Base-by-base conservation (phyloP, 2,329 filamentous ascomycete genomes). In the Bisporella sp. region DNA sequence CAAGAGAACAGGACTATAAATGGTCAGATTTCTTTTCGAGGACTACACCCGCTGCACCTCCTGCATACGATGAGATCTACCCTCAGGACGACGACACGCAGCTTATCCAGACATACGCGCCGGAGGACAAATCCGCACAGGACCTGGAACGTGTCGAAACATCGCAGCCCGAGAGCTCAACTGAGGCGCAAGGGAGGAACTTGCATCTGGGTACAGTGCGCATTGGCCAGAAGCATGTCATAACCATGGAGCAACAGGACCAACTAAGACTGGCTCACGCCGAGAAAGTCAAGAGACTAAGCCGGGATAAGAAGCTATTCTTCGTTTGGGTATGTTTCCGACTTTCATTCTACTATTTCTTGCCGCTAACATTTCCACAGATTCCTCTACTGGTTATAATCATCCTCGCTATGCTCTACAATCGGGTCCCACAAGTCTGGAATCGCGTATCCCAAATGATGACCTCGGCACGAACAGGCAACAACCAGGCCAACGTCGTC, bases 41-140 rank as follows among this genome's bases (percentile, higher is more conserved):
- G 37, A 71, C 68, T 21, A 70, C 69, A 39, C 68, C 78, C 7
- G 71, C 74, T 4, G 73, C 78, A 32, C 87, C 87, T 6, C 88
- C 88, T 7, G 79, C 88, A 0, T 93, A 93, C 57, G 83, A 90
- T 48, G 88, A 91, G 45, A 79, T 93, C 31, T 93, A 82, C 64
- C 87, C 86, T 1, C 67, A 72, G 48, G 60, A 59, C 33, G 71
- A 74, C 42, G 55, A 21, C 21, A 21, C 21, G 21, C 21, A 21
- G 21, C 21, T 21, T 21, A 21, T 21, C 21, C 21, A 21, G 3
- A 21, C 21, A 21, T 21, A 21, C 21, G 21, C 78, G 50, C 78
- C 79, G 4, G 80, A 84, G 58, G 67, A 69, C 37, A 83, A 82
- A 62, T 84, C 77, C 54, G 66, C 74, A 3, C 57, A 69, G 5